Base-by-base conservation (phyloP, 202 grass and related monocot genomes). In the Sporobolus alterniflorus region DNA sequence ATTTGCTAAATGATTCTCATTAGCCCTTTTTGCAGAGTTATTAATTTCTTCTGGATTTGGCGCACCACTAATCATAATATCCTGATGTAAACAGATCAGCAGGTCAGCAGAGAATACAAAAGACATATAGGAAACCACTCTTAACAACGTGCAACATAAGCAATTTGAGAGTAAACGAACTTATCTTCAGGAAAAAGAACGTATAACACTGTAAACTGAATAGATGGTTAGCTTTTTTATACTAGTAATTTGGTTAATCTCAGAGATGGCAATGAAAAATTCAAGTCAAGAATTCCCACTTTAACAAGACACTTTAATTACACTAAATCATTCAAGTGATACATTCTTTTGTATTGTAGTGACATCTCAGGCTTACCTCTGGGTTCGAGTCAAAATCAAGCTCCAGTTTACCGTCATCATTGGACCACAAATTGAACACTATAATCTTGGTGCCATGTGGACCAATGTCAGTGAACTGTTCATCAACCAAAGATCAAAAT, bases 371-470 rank as follows among this genome's bases (percentile, higher is more conserved):
- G 47, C 25, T 76, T 87, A 94, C 94, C 84, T 94, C 81, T 42
- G 63, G 44, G n/a, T 92, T 48, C 13, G 78, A 82, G 55, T 81
- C 76, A 79, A 98, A 94, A 83, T 98, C 86, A 6, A 98, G 88
- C 86, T 98, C 95, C 75, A 94, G 69, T 71, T 88, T 51, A 75
- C 92, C 88, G 46, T 83, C 59, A 44, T 94, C 95, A 69, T 89
- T 98, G 25, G 81, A 87, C 95, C 95, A 98, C 73, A 94, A 72
- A 84, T 94, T 94, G 84, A 88, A 94, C 31, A 98, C 88, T 60
- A 94, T 79, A 83, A 98, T 91, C 74, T 90, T 98, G 66, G 95
- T 93, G 16, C 95, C 95, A 91, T 91, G 92, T 61, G 79, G 70
- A 61, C 95, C 92, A 88, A 98, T 88, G 52, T 93, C 77, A 64